Base-by-base conservation (phyloP, 2,329 filamentous ascomycete genomes). In the Cercospora sesami region DNA sequence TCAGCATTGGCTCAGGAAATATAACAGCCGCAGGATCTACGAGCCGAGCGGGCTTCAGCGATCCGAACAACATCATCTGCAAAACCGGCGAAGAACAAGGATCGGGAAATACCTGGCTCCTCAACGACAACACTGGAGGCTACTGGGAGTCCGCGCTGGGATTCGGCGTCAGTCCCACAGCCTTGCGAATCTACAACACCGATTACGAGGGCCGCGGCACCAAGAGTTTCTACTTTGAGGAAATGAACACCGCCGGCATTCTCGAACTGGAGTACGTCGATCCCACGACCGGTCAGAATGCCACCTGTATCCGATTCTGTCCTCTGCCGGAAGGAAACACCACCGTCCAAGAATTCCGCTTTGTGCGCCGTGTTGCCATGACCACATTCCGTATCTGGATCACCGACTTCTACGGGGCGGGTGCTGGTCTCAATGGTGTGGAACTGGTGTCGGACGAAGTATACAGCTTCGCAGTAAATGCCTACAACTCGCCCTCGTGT, bases 191-290 rank as follows among this genome's bases (percentile, higher is more conserved):
- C 26, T 93, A 91, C 84, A 99, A 99, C 80, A 95, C 94, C 2
- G 89, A 91, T 73, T 85, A 89, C 63, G 88, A 95, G 74, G 93
- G 91, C 62, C 89, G 93, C 71, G 95, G 78, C 48, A 97, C 94
- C 31, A 91, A 92, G 81, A 91, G 90, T 0, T 99, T 92, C 82
- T 89, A 93, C 67, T 96, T 93, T 77, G 92, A 92, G 23, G 92
- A 93, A 18, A 83, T 94, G 67, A 94, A 94, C 5, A 88, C 94
- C 75, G 90, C 91, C 70, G 95, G 95, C 63, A 97, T 99, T 78
- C 92, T 99, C 89, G 97, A 98, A 80, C 86, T 99, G 76, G 96
- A 93, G 42, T 98, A 95, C 74, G 89, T 89, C 71, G 93, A 98
- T 91, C 26, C 82, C 78, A 51, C 58, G 9, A 45, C 91, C 1